These are phyloP conservation scores for Magnolia changhungtana DNA, from an alignment of 164 flowering plant genomes.

Conservation along the genomic window DNA sequence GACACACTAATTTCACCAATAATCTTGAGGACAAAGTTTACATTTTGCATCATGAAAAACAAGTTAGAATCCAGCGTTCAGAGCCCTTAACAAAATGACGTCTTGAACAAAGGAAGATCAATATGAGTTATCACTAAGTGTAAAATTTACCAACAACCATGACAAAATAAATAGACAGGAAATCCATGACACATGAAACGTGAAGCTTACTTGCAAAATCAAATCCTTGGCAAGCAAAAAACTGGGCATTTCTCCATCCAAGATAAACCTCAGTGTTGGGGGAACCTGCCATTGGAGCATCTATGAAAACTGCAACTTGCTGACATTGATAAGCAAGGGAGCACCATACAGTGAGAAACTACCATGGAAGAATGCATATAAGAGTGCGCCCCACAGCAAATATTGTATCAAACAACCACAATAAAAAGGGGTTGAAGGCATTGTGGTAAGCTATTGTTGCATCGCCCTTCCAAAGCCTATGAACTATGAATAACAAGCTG, in stretches of 20 bases:
- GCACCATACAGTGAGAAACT: background rate
- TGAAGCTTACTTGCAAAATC: slow-evolving; percentile 78
- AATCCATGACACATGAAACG: background rate
- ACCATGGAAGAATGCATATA: no score
- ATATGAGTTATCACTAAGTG: background rate
- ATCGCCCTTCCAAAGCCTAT: no score
- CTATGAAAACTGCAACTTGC: background rate
- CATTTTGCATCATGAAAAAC: background rate
- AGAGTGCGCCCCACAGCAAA: no score
- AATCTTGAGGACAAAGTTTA: slow-evolving; percentile 51
- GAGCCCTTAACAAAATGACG: background rate
- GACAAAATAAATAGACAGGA: background rate
- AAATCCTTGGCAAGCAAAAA: slow-evolving; percentile 95
- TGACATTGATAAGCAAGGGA: background rate
- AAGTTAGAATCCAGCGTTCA: background rate
- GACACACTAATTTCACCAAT: slow-evolving; percentile 97
- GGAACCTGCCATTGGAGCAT: slow-evolving; percentile 65
- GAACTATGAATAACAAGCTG: no score
- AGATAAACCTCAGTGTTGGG: slow-evolving; percentile 82
- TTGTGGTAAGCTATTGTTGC: no score
- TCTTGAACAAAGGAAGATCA: background rate
- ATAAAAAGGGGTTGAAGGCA: no score
- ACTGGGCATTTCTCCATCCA: slow-evolving; percentile 98
- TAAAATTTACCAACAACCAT: background rate
- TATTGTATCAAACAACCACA: no score